phyloP scores from a whole-genome alignment of 148 eudicot species.

The Simmondsia chinensis region DNA sequence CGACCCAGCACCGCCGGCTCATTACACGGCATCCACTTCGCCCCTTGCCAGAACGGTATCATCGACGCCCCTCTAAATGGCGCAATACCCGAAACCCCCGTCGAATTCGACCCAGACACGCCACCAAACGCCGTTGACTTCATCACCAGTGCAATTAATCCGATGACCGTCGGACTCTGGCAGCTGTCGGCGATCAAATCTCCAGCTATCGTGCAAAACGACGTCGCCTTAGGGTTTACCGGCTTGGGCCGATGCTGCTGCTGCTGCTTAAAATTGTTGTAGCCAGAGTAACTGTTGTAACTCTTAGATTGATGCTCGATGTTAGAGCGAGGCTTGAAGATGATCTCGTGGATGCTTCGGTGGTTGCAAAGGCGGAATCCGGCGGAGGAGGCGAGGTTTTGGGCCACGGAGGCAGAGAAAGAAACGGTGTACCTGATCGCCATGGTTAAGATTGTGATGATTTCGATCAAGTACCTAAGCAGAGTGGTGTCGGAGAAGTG shows the following conservation, averaged over 20 bases:
- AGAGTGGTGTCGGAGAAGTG: constrained; percentile 14
- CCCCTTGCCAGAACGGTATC: constrained; percentile 42
- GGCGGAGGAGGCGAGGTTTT: constrained; percentile 41
- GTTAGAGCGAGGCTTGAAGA: constrained; percentile 30
- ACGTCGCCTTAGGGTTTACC: constrained; percentile 4
- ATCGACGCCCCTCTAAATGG: constrained; percentile 42
- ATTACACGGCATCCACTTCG: constrained; percentile 72
- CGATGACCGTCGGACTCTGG: constrained; percentile 27
- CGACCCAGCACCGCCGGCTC: constrained; percentile 23
- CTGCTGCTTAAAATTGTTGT: constrained; percentile 6
- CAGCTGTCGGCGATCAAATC: constrained; percentile 23
- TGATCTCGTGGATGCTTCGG: constrained; percentile 37
- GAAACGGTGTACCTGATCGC: constrained; percentile 67
- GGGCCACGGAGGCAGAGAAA: constrained; percentile 57
- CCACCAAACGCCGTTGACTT: constrained; percentile 17
- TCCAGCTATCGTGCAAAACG: constrained; percentile 29
- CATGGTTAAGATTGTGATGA: constrained; percentile 29
- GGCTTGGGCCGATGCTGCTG: constrained; percentile 18
- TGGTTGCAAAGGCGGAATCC: constrained; percentile 19
- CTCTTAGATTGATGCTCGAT: constrained; percentile 7
- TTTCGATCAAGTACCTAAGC: constrained; percentile 22
- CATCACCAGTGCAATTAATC: constrained; percentile 39
- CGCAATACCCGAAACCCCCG: constrained; percentile 35
- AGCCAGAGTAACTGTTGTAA: neutral
- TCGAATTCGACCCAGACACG: constrained; percentile 8